These are phyloP conservation scores for Candida rishiriensis DNA, from an alignment of 805 yeast genomes.

Conservation along the genomic window DNA sequence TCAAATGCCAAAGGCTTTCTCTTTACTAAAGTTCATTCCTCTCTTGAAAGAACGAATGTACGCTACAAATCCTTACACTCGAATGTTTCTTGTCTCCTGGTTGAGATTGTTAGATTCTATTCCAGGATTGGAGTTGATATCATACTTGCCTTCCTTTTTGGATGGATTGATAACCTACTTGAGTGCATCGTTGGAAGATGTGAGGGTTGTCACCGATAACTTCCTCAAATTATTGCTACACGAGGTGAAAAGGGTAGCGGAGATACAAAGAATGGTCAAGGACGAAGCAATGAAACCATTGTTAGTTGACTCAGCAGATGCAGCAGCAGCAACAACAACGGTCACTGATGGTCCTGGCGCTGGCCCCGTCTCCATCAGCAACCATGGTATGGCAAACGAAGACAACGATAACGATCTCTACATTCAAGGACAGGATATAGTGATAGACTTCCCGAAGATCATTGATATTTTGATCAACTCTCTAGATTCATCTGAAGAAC, in stretches of 20 bases:
- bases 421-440: conserved; percentile 76
- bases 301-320: conserved; percentile 1
- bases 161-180: conserved; percentile 79
- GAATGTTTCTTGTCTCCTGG: conserved; percentile 93
- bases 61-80: conserved; percentile 86
- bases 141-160: conserved; percentile 83
- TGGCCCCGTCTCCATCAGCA: conserved; percentile 6
- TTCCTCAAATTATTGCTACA: conserved; percentile 69
- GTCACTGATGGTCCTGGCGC: too few relatives aligned
- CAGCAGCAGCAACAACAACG: conserved; percentile 12
- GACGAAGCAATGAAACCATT: conserved; percentile 22
- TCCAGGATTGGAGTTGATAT: conserved; percentile 83
- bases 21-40: conserved; percentile 84
- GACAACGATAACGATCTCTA: conserved; percentile 51
- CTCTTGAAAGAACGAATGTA: conserved; percentile 86
- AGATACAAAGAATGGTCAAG: conserved; percentile 50
- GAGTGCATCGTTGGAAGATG: conserved; percentile 81
- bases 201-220: conserved; percentile 77
- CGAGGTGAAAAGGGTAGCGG: conserved; percentile 75
- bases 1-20: conserved; percentile 66
- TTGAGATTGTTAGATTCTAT: conserved; percentile 85
- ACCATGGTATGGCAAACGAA: conserved; percentile 18
- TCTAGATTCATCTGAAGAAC: conserved; percentile 66
- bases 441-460: conserved; percentile 72
- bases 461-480: conserved; percentile 80